These are phyloP conservation scores for Phlebiopsis flavidoalba DNA, from an alignment of 768 basidiomycete species.

Conservation along the genomic window DNA sequence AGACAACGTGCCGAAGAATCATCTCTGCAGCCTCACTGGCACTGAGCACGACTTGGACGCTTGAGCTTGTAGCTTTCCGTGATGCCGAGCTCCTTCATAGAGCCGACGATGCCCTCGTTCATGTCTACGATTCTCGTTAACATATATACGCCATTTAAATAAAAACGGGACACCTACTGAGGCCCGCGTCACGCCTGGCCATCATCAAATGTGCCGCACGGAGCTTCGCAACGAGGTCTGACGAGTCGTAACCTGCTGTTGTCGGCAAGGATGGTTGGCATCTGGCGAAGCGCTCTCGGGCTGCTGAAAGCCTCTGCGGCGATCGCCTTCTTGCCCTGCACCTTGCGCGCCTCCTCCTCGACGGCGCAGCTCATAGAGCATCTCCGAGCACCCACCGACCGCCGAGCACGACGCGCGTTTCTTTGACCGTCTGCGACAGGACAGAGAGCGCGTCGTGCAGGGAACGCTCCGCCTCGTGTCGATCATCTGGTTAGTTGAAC, in stretches of 20 bases:
- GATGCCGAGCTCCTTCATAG: constrained; percentile 83
- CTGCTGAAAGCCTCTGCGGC: constrained; percentile 88
- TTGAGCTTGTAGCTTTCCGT: constrained; percentile 99
- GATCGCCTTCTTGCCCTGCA: constrained; percentile 93
- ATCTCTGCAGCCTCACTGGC: constrained; percentile 97
- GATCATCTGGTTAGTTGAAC: constrained; percentile 97
- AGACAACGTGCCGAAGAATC: constrained; percentile 76
- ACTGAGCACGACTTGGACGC: constrained; percentile 87
- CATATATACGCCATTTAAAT: background rate
- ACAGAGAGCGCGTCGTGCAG: constrained; percentile 97
- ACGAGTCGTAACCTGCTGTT: constrained; percentile 98
- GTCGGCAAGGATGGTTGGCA: constrained; percentile 94
- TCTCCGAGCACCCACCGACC: constrained; percentile 97
- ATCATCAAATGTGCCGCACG: constrained; percentile 93
- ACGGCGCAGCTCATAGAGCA: constrained; percentile 96
- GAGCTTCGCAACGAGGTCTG: constrained; percentile 84
- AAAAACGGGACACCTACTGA: constrained; percentile 50
- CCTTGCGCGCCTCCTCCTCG: constrained; percentile 78
- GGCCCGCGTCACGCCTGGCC: constrained; percentile 80
- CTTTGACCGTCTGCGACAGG: constrained; percentile 95
- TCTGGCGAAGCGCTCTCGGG: constrained; percentile 87
- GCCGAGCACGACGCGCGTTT: constrained; percentile 90
- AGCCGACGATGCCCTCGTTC: constrained; percentile 78
- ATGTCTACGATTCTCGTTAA: constrained; percentile 57
- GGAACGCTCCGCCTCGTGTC: constrained; percentile 98